These are phyloP conservation scores for Botrytis aclada DNA, from an alignment of 2,329 filamentous ascomycete species.

Conservation along the genomic window DNA sequence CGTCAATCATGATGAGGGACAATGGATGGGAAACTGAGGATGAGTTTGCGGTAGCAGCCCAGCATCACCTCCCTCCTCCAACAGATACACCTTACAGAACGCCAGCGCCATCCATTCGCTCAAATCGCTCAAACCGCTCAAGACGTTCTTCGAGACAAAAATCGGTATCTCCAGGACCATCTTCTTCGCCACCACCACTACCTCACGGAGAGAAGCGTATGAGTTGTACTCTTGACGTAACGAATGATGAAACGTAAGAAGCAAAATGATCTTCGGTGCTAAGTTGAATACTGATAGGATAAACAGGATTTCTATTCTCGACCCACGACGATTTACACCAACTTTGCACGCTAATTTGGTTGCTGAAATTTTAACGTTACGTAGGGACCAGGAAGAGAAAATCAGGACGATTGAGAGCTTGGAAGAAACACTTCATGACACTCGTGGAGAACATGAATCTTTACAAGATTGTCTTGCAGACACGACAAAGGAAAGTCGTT, in stretches of 20 bases:
- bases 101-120: slow-evolving; percentile 48
- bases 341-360: slow-evolving; percentile 93
- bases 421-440: slow-evolving; percentile 69
- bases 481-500: slow-evolving; percentile 72
- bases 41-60: slow-evolving; percentile 55
- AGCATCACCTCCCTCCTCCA: slow-evolving; percentile 64
- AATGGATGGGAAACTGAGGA: slow-evolving; percentile 60
- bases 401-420: slow-evolving; percentile 80
- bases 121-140: slow-evolving; percentile 45
- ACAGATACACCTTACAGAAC: slow-evolving; percentile 70
- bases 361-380: slow-evolving; percentile 83
- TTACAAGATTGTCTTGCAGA: slow-evolving; percentile 60
- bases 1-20: slow-evolving; percentile 43
- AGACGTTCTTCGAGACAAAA: slow-evolving; percentile 57
- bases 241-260: slow-evolving; percentile 56
- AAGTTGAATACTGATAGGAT: slow-evolving; percentile 23
- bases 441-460: slow-evolving; percentile 70
- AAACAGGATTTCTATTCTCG: slow-evolving; percentile 60
- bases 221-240: slow-evolving; percentile 56
- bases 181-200: slow-evolving; percentile 58
- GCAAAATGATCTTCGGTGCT: neutral
- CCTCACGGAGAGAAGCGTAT: slow-evolving; percentile 48
- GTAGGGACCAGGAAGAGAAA: slow-evolving; percentile 89
- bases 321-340: slow-evolving; percentile 90
- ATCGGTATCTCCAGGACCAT: slow-evolving; percentile 62